phyloP scores from a whole-genome alignment of 202 grass and related monocot species.

The Schoenoplectus tabernaemontani region DNA sequence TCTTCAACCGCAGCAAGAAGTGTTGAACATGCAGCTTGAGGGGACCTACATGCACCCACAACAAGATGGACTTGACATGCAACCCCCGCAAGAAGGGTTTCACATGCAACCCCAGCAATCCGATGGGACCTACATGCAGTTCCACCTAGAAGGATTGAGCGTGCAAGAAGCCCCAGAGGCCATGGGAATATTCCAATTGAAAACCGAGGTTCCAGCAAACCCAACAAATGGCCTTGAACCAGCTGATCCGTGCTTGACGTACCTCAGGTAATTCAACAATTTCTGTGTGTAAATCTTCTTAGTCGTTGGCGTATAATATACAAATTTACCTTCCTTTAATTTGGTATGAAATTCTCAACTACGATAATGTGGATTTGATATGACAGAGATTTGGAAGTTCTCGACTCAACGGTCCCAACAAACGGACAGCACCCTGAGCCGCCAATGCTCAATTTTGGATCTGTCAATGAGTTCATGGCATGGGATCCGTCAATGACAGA shows the following conservation, averaged over 20 bases:
- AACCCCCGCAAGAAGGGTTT: not conserved
- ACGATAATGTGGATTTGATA: not conserved
- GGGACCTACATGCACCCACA: not conserved
- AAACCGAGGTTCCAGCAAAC: not conserved
- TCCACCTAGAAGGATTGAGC: not conserved
- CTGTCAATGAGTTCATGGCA: constrained; percentile 17
- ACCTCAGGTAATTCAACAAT: not conserved
- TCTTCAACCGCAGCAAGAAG: constrained; percentile 6
- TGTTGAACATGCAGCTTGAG: not conserved
- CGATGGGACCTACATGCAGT: not conserved
- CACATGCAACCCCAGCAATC: not conserved
- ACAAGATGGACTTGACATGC: constrained; percentile 3
- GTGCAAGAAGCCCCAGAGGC: not conserved
- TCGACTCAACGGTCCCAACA: not conserved
- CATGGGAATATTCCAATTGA: constrained; percentile 10
- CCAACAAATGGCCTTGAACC: not conserved
- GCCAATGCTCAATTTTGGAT: not conserved
- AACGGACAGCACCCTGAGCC: not conserved
- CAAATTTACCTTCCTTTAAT: not conserved
- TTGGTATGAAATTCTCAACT: not conserved
- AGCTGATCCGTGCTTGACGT: constrained; percentile 6
- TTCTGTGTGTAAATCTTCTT: not conserved
- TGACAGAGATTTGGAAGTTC: constrained; percentile 14
- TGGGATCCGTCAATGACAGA: constrained; percentile 3
- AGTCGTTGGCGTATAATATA: not conserved